phyloP scores from a whole-genome alignment of 2,329 filamentous ascomycete species.

The Cercospora berteroae region DNA sequence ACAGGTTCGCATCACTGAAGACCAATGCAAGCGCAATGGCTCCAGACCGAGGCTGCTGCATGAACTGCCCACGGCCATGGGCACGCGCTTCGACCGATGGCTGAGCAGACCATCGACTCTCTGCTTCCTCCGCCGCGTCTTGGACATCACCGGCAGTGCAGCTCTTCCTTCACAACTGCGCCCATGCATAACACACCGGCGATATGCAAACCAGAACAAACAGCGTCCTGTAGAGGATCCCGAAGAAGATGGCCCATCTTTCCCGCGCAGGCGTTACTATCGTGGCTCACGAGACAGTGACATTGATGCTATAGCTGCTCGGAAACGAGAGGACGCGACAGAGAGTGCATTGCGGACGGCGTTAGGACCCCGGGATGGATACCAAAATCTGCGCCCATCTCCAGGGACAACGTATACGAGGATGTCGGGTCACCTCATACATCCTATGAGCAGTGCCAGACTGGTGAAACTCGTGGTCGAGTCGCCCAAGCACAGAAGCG shows the following conservation, averaged over 20 bases:
- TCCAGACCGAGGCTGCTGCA: conserved; percentile 32
- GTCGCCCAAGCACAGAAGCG: conserved; percentile 27
- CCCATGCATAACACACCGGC: not conserved
- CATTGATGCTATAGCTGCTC: not conserved
- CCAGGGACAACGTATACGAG: not conserved
- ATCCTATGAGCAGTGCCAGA: not conserved
- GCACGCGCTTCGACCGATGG: conserved; percentile 46
- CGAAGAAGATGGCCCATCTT: not conserved
- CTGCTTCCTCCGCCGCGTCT: conserved; percentile 39
- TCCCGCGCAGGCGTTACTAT: conserved; percentile 2
- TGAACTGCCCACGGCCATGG: conserved; percentile 40
- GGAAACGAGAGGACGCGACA: conserved; percentile 4
- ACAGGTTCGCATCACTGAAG: not conserved
- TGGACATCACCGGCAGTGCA: conserved; percentile 16
- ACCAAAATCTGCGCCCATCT: not conserved
- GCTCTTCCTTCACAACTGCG: not conserved
- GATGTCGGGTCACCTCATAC: not conserved
- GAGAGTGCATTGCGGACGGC: conserved; percentile 22
- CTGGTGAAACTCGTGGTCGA: conserved; percentile 36
- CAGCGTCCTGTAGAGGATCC: not conserved
- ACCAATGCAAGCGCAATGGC: conserved; percentile 36
- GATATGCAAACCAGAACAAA: not conserved
- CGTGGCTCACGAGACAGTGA: not conserved
- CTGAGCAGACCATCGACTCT: conserved; percentile 47
- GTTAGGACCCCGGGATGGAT: not conserved